Conservation (phyloP, 352 stramenopile genomes). For the Pythium dissimile region DNA sequence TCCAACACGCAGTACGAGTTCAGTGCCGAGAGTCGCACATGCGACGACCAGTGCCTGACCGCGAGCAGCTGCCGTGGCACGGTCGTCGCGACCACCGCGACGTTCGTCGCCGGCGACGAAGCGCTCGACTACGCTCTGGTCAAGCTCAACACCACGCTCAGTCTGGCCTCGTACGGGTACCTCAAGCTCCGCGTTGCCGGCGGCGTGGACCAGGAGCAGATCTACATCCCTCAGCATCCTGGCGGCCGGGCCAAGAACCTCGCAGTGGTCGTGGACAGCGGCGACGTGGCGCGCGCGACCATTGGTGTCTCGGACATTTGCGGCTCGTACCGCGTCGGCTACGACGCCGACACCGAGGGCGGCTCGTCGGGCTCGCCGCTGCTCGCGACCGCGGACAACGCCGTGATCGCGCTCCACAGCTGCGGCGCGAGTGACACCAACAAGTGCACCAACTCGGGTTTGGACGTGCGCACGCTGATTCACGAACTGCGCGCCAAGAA, state of each 20-base stretch:
- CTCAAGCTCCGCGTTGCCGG: conserved; percentile 31
- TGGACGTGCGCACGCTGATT: conserved; percentile 35
- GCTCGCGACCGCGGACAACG: conserved; percentile 35
- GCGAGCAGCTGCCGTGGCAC: conserved; percentile 21
- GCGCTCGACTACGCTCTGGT: conserved; percentile 42
- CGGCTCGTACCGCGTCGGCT: conserved; percentile 31
- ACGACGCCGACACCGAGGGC: conserved; percentile 38
- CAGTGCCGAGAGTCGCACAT: conserved; percentile 29
- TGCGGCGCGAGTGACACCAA: conserved; percentile 22
- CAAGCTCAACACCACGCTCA: conserved; percentile 27
- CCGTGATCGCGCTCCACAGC: conserved; percentile 44
- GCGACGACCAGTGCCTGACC: conserved; percentile 22
- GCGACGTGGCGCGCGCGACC: conserved; percentile 16
- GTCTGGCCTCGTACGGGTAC: conserved; percentile 30
- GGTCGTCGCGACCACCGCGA: conserved; percentile 27
- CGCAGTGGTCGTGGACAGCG: conserved; percentile 24
- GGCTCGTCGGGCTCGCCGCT: conserved; percentile 49
- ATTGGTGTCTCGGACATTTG: conserved; percentile 29
- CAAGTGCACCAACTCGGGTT: conserved; percentile 28
- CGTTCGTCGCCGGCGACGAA: conserved; percentile 20
- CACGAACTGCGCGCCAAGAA: conserved; percentile 26
- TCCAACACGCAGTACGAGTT: conserved; percentile 33
- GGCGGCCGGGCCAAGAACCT: conserved; percentile 34
- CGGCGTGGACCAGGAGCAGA: conserved; percentile 27
- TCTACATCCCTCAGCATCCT: conserved; percentile 51